Evolutionary conservation across 176 grass and related monocot species (phyloP).

Genomic region (maize (Zea mays)): DNA sequence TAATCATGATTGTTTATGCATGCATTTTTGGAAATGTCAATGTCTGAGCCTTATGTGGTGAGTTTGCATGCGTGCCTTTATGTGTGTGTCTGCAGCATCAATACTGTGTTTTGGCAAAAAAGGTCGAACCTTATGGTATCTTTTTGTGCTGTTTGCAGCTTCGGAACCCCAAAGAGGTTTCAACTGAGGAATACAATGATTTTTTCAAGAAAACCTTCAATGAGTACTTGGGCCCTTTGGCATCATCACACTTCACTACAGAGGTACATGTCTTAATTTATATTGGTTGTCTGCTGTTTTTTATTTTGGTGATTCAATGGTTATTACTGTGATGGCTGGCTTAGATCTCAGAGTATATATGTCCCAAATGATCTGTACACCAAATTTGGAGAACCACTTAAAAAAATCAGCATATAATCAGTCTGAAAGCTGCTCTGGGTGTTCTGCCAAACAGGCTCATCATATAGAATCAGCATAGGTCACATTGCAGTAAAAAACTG

Average conservation of each 20-base stretch:
- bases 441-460: not conserved
- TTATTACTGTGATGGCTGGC: not conserved
- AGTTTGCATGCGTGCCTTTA: not conserved
- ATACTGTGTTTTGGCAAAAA: not conserved
- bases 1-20: not conserved
- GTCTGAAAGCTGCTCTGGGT: not conserved
- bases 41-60: not conserved
- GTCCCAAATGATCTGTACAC: not conserved
- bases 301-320: conserved; percentile 11
- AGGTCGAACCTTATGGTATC: not conserved
- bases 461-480: too few relatives aligned
- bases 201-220: conserved; percentile 98
- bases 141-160: conserved; percentile 51
- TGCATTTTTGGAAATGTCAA: not conserved
- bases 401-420: too few relatives aligned
- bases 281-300: conserved; percentile 22
- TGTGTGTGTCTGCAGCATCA: not conserved
- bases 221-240: conserved; percentile 80
- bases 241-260: conserved; percentile 94
- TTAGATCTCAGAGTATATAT: conserved; percentile 1
- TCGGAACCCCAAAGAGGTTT: conserved; percentile 82
- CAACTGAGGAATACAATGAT: conserved; percentile 90
- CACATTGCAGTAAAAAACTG: not conserved
- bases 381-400: not conserved
- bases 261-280: conserved; percentile 54